A percentile compares a stretch with the other conserved stretches of the same genome.
Conservation (phyloP, 78 protist species). For the Polysphondylium violaceum region DNA sequence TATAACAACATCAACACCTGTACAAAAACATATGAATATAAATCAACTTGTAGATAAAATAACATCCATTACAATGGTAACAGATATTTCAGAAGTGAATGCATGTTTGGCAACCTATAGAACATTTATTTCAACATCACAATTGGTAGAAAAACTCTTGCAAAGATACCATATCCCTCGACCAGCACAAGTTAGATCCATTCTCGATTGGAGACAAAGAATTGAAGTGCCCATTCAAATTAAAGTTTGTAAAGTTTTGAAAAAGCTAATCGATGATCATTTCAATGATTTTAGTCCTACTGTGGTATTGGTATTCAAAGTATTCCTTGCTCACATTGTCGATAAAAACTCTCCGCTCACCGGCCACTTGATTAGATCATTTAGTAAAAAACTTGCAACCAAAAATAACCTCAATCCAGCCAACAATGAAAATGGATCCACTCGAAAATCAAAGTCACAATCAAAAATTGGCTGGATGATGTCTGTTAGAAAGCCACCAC, state of each 20-base stretch:
- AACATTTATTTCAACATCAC: conserved; percentile 53
- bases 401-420: background rate
- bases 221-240: conserved; percentile 61
- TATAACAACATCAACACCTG: background rate
- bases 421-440: background rate
- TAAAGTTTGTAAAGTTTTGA: conserved; percentile 62
- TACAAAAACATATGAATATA: conserved; percentile 27
- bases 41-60: conserved; percentile 77
- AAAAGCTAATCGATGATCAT: conserved; percentile 71
- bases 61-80: conserved; percentile 33
- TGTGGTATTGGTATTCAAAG: conserved; percentile 16
- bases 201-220: conserved; percentile 36
- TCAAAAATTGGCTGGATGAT: conserved; percentile 51
- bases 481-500: conserved; percentile 48
- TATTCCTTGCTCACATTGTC: conserved; percentile 37
- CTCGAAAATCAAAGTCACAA: background rate
- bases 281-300: conserved; percentile 32
- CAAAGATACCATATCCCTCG: conserved; percentile 65
- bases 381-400: conserved; percentile 7
- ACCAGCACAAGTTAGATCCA: conserved; percentile 4
- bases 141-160: conserved; percentile 41
- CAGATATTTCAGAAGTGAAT: conserved; percentile 72
- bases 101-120: conserved; percentile 71
- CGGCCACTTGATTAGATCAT: conserved; percentile 45
- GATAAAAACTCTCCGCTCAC: conserved; percentile 50